phyloP scores from a whole-genome alignment of 495 filamentous ascomycete genomes.

The Mytilinidion resinicola region DNA sequence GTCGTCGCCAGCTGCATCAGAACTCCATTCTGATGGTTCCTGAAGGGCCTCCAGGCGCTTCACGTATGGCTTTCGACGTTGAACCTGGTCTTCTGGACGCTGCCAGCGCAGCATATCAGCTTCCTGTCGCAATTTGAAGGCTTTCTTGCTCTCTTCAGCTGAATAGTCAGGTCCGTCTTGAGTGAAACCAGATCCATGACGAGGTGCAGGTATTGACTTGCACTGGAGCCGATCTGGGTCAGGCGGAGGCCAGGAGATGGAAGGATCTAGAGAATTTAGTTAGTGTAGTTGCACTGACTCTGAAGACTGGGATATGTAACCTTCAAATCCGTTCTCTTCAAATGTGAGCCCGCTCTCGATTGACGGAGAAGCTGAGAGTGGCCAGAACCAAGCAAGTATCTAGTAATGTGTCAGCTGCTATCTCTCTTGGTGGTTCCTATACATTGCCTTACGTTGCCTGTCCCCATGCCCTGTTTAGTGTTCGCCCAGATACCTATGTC shows the following conservation, averaged over 20 bases:
- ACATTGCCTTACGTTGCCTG: constrained; percentile 36
- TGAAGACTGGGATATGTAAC: constrained; percentile 37
- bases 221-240: constrained; percentile 77
- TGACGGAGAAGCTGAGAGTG: constrained; percentile 49
- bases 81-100: constrained; percentile 26
- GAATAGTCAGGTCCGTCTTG: constrained; percentile 10
- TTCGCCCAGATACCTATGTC: constrained; percentile 85
- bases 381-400: constrained; percentile 57
- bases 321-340: constrained; percentile 84
- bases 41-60: constrained; percentile 31
- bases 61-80: constrained; percentile 48
- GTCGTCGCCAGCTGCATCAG: constrained; percentile 35
- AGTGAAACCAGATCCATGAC: constrained; percentile 9
- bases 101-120: constrained; percentile 46
- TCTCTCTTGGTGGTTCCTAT: background rate
- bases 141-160: constrained; percentile 34
- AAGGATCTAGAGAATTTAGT: constrained; percentile 37
- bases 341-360: constrained; percentile 59
- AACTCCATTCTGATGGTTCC: constrained; percentile 40
- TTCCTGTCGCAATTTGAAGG: constrained; percentile 52
- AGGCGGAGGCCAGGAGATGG: constrained; percentile 72
- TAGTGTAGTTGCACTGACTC: background rate
- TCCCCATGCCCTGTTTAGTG: constrained; percentile 67
- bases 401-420: constrained; percentile 10
- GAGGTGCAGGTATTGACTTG: background rate